Conservation (phyloP, 495 filamentous ascomycete species). For the Chaetomium fimeti region DNA sequence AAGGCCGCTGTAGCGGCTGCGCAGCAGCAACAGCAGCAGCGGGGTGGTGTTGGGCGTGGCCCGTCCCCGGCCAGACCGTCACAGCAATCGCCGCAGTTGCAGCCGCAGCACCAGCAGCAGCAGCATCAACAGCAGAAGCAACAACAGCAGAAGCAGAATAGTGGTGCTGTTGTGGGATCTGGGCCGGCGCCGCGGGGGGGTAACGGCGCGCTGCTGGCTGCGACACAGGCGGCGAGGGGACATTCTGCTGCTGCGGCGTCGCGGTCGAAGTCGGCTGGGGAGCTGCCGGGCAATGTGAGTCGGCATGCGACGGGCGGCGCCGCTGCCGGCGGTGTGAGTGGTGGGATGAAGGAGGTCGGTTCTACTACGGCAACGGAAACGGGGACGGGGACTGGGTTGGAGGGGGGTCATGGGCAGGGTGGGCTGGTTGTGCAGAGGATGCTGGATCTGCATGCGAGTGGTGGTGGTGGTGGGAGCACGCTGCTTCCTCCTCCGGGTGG, state of each 20-base stretch:
- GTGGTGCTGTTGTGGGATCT: not conserved
- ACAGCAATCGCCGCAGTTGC: too few species aligned
- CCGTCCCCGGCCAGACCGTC: not conserved
- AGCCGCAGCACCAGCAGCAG: too few species aligned
- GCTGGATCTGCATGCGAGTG: slow-evolving; percentile 12
- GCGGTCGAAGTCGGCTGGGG: slow-evolving; percentile 9
- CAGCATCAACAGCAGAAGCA: too few species aligned
- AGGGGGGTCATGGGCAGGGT: not conserved
- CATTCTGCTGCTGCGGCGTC: slow-evolving; percentile 9
- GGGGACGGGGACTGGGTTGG: not conserved
- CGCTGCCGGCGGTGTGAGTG: not conserved
- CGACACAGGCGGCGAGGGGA: slow-evolving; percentile 37
- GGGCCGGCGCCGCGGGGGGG: not conserved
- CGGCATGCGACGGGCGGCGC: not conserved
- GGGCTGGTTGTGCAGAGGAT: slow-evolving; percentile 19
- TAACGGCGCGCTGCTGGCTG: slow-evolving; percentile 53
- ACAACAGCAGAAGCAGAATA: not conserved
- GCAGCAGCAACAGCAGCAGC: not conserved
- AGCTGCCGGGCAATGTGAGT: slow-evolving; percentile 13
- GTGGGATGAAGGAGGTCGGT: not conserved
- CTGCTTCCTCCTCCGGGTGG: slow-evolving; percentile 23
- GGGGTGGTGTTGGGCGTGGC: not conserved
- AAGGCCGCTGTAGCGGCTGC: not conserved
- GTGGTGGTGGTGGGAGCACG: slow-evolving; percentile 3
- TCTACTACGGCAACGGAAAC: not conserved